Evolutionary conservation across 2,329 filamentous ascomycete genomes (phyloP).

Genomic region (Microcyclospora pomicola): DNA sequence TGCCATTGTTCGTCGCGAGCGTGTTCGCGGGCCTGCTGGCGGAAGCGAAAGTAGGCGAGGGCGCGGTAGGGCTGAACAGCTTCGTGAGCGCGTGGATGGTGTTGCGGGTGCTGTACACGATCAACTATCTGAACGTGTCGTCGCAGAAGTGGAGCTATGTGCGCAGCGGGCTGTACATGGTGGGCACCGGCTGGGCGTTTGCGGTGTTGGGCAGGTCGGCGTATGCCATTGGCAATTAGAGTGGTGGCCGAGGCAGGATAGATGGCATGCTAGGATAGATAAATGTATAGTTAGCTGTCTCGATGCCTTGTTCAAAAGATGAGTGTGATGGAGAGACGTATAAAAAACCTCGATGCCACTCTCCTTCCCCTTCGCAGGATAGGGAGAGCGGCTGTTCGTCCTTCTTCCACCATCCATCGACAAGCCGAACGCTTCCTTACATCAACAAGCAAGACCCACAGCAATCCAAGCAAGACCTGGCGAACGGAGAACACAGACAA

Average conservation of each 20-base stretch:
- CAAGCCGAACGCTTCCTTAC: slow-evolving; percentile 2
- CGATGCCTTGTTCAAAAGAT: background rate
- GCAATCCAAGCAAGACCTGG: slow-evolving; percentile 7
- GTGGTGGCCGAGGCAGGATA: background rate
- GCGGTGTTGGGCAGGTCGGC: slow-evolving; percentile 20
- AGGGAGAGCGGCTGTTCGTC: slow-evolving; percentile 8
- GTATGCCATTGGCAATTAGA: slow-evolving; percentile 8
- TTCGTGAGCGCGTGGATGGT: slow-evolving; percentile 26
- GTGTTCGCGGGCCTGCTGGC: slow-evolving; percentile 32
- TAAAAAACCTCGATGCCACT: slow-evolving; percentile 23
- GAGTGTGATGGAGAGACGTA: slow-evolving; percentile 22
- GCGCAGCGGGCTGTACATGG: slow-evolving; percentile 19
- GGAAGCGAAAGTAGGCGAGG: slow-evolving; percentile 12
- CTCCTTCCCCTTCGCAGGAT: slow-evolving; percentile 13
- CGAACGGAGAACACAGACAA: slow-evolving; percentile 48
- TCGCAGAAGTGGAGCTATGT: slow-evolving; percentile 14
- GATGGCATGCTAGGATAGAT: background rate
- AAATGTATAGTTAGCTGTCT: slow-evolving; percentile 13
- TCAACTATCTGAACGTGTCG: slow-evolving; percentile 21
- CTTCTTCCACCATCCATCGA: slow-evolving; percentile 11
- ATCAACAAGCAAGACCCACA: slow-evolving; percentile 3
- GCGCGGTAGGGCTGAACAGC: slow-evolving; percentile 18
- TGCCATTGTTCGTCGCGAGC: slow-evolving; percentile 32
- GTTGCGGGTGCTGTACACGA: slow-evolving; percentile 25
- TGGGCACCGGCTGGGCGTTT: slow-evolving; percentile 18